phyloP scores from a whole-genome alignment of 768 basidiomycete genomes.

The Lactarius tabidus region DNA sequence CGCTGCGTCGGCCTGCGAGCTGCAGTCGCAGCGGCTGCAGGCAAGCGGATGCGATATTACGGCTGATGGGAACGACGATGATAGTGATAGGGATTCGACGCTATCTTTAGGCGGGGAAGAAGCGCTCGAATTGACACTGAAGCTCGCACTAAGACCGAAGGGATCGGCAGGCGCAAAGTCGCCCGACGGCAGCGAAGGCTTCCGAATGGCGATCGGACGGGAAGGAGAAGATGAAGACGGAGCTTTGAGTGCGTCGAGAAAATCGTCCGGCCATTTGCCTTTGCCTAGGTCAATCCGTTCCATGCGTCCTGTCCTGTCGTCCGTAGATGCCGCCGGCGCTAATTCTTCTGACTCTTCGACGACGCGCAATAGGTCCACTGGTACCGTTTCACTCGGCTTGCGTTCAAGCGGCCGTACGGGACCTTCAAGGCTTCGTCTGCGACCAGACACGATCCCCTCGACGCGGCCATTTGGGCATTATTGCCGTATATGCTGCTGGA shows the following conservation, averaged over 20 bases:
- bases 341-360: constrained; percentile 62
- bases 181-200: constrained; percentile 9
- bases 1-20: constrained; percentile 57
- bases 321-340: constrained; percentile 29
- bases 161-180: background rate
- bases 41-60: background rate
- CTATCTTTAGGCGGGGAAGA: constrained; percentile 23
- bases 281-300: constrained; percentile 59
- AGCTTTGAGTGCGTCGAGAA: constrained; percentile 54
- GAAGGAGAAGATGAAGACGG: constrained; percentile 18
- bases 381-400: constrained; percentile 57
- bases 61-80: background rate
- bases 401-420: constrained; percentile 44
- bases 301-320: constrained; percentile 34
- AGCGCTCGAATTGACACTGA: background rate
- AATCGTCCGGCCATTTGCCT: constrained; percentile 83
- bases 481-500: background rate
- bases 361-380: constrained; percentile 61
- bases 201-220: constrained; percentile 19
- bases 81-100: constrained; percentile 44
- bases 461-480: constrained; percentile 4
- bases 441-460: background rate
- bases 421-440: constrained; percentile 27
- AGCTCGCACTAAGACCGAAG: background rate
- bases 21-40: constrained; percentile 30